These are phyloP conservation scores for Hymenoscyphus infarciens DNA, from an alignment of 2,329 filamentous ascomycete genomes.

Conservation along the genomic window DNA sequence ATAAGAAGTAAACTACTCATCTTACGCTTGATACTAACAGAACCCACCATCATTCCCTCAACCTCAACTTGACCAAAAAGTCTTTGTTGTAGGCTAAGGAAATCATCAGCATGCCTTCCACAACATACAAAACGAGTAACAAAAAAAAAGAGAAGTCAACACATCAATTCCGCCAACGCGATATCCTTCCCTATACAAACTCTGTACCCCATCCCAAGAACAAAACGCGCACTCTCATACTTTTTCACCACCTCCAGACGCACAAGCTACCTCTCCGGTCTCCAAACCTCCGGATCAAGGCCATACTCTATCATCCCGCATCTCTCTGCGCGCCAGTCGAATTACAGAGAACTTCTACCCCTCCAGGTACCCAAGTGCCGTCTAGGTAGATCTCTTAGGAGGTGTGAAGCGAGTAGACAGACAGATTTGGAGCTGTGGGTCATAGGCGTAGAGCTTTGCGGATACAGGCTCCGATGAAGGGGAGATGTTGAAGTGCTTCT, in stretches of 20 bases:
- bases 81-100: neutral
- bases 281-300: conserved; percentile 47
- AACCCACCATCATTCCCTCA: neutral
- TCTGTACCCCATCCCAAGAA: conserved; percentile 25
- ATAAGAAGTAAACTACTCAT: too few relatives aligned
- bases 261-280: conserved; percentile 52
- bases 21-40: neutral
- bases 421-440: conserved; percentile 47
- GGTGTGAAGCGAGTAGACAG: conserved; percentile 46
- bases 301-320: conserved; percentile 46
- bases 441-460: conserved; percentile 48
- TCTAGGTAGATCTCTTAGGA: conserved; percentile 31
- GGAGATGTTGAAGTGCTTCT: conserved; percentile 41
- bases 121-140: too few relatives aligned
- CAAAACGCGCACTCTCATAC: conserved; percentile 23
- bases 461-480: conserved; percentile 49
- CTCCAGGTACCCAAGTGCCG: conserved; percentile 20
- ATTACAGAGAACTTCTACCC: conserved; percentile 47
- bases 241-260: conserved; percentile 3
- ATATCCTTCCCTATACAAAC: conserved; percentile 31
- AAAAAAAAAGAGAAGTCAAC: neutral
- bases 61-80: neutral
- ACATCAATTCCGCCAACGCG: conserved; percentile 27
- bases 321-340: conserved; percentile 53
- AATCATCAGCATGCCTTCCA: neutral